Percentiles rank a stretch among this genome's conserved stretches.
phyloP scores from a whole-genome alignment of 768 basidiomycete genomes.

The Trametes cinnabarina region DNA sequence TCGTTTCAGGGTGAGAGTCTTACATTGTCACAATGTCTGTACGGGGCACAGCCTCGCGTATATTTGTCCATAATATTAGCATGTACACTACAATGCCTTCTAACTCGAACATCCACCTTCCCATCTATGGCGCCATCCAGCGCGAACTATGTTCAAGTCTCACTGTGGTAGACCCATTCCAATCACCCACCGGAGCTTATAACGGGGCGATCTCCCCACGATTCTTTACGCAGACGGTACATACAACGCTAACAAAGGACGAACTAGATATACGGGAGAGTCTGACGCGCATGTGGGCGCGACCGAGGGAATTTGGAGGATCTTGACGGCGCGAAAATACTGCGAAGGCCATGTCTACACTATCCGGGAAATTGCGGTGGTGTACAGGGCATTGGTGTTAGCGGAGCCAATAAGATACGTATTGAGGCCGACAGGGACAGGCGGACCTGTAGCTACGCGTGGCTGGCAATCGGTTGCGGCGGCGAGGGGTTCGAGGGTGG shows the following conservation, averaged over 20 bases:
- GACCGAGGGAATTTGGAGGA: neutral
- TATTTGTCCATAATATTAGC: conserved; percentile 7
- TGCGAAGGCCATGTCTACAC: conserved; percentile 6
- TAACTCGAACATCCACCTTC: too few species aligned
- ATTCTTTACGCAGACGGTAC: neutral
- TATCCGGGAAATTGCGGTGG: conserved; percentile 1
- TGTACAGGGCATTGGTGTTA: neutral
- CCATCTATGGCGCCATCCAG: neutral
- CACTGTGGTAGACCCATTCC: too few species aligned
- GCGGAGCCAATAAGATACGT: conserved; percentile 14
- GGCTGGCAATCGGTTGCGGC: neutral
- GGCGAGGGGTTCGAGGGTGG: neutral
- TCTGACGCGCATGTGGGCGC: neutral
- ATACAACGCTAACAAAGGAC: neutral
- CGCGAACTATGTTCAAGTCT: too few species aligned
- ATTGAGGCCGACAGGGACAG: neutral
- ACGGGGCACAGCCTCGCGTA: neutral
- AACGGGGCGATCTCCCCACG: neutral
- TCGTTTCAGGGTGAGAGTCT: neutral
- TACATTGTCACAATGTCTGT: neutral
- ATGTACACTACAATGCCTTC: conserved; percentile 11
- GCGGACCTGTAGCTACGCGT: neutral
- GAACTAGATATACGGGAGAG: conserved; percentile 2
- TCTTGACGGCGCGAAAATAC: neutral
- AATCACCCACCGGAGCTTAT: too few species aligned